A percentile compares a stretch with the other conserved stretches of the same genome.
These are phyloP conservation scores for Thalia dealbata DNA, from an alignment of 176 grass and related monocot genomes.

Conservation along the genomic window DNA sequence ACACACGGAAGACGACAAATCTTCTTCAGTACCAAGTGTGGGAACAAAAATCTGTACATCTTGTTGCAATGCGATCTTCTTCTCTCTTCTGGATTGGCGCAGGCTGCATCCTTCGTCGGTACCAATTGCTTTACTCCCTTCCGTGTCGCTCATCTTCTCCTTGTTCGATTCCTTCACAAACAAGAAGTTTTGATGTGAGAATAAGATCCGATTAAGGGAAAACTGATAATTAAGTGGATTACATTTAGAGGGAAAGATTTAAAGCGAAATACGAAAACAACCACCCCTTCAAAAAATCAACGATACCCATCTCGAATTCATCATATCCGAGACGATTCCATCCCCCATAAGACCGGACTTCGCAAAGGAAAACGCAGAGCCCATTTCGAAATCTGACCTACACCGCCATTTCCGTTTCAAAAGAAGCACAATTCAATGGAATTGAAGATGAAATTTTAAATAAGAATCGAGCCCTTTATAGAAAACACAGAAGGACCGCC, in stretches of 20 bases:
- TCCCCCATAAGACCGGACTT: conserved; percentile 7
- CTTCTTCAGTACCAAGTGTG: too few relatives aligned
- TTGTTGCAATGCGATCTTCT: conserved; percentile 85
- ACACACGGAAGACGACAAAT: not conserved
- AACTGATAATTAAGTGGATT: conserved; percentile 25
- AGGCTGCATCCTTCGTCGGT: conserved; percentile 22
- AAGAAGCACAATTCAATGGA: not conserved
- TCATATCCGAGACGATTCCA: conserved; percentile 13
- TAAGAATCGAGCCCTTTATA: not conserved
- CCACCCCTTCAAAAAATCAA: conserved; percentile 21
- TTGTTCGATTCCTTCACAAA: conserved; percentile 58
- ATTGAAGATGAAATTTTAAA: not conserved
- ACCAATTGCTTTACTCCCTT: conserved; percentile 26
- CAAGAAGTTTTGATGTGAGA: not conserved
- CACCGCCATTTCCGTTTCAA: conserved; percentile 24
- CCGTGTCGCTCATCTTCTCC: conserved; percentile 8
- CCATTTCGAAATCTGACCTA: conserved; percentile 30
- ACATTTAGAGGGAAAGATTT: conserved; percentile 26
- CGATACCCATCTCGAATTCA: conserved; percentile 33
- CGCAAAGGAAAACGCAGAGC: conserved; percentile 33
- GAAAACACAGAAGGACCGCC: conserved; percentile 7
- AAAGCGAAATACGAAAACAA: conserved; percentile 24
- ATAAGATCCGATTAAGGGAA: conserved; percentile 24
- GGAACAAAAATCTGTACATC: conserved; percentile 43
- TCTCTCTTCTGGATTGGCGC: conserved; percentile 67